A percentile compares a stretch with the other conserved stretches of the same genome.
Evolutionary conservation across 345 rosid genomes (phyloP).

Genomic region (Hypericum perforatum): DNA sequence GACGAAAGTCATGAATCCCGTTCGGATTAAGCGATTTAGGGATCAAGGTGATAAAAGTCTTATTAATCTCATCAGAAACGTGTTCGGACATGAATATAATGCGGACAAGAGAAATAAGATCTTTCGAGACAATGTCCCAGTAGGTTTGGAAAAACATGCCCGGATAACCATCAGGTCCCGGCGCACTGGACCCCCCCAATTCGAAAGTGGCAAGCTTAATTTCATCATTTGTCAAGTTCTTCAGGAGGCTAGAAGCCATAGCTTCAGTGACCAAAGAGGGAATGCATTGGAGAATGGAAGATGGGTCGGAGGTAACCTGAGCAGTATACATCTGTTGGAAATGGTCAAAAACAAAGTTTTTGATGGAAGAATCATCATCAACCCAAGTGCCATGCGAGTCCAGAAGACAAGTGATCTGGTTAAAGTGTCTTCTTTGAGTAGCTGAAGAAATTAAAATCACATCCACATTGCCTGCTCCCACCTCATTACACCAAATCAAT

Average conservation of each 20-base stretch:
- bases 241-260: not conserved
- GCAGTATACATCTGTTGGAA: no score
- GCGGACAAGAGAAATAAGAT: not conserved
- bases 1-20: not conserved
- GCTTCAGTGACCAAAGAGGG: not conserved
- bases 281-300: no score
- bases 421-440: no score
- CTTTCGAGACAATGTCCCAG: not conserved
- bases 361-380: no score
- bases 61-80: not conserved
- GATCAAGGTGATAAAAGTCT: not conserved
- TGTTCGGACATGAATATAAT: not conserved
- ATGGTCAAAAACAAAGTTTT: no score
- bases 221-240: not conserved
- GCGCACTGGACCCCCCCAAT: not conserved
- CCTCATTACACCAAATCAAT: no score
- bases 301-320: no score
- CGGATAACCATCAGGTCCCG: not conserved
- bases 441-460: no score
- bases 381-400: no score
- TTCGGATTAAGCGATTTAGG: not conserved
- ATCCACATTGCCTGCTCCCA: no score
- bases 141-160: not conserved
- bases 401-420: no score
- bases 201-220: not conserved